Base-by-base conservation (phyloP, 768 basidiomycete genomes). In the Daedalea quercina region DNA sequence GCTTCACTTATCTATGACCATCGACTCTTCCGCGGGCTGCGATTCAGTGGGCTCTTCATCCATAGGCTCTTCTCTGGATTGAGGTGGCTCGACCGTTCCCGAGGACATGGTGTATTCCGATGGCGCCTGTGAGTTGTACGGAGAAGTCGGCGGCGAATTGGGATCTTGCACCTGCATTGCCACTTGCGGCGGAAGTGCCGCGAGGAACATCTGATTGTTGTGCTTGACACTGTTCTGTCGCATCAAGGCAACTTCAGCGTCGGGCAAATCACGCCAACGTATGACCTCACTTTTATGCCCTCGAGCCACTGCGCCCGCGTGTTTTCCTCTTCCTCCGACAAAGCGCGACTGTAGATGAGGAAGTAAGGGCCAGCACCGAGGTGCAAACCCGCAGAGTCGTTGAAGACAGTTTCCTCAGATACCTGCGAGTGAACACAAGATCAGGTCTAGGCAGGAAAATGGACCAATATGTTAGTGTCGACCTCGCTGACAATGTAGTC, bases 331-430 rank as follows among this genome's bases (percentile, higher is more conserved):
- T 55, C 58, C 11, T 58, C 63, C 7, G 68, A 55, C 1, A 70
- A 22, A 2, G 63, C 66, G 15, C 69, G 73, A 31, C 76, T 77
- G 66, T 91, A 92, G 33, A 92, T 65, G n/a, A 92, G 69, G 60
- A 91, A 67, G 65, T 85, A 90, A 0, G 90, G 88, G 1, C 90
- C 90, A 19, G 86, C 86, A 15, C 80, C 77, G 4, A 90, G 75
- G 61, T 90, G 87, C 28, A 90, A 67, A 0, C 90, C 90, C 3
- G 79, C 73, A 3, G 81, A 68, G 55, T 92, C 90, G 3, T 77
- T 79, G 15, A 90, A 67, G 9, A 87, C 87, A 0, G 70, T 70
- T 33, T 84, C 82, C 63, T 90, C 89, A 0, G 84, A 63, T 1
- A 87, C 87, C 88, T 91, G 50, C 51, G 41, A 48, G 6, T 31